A percentile compares a stretch with the other conserved stretches of the same genome.
These are phyloP conservation scores for Hericium rajendrae DNA, from an alignment of 768 basidiomycete species.

Conservation along the genomic window DNA sequence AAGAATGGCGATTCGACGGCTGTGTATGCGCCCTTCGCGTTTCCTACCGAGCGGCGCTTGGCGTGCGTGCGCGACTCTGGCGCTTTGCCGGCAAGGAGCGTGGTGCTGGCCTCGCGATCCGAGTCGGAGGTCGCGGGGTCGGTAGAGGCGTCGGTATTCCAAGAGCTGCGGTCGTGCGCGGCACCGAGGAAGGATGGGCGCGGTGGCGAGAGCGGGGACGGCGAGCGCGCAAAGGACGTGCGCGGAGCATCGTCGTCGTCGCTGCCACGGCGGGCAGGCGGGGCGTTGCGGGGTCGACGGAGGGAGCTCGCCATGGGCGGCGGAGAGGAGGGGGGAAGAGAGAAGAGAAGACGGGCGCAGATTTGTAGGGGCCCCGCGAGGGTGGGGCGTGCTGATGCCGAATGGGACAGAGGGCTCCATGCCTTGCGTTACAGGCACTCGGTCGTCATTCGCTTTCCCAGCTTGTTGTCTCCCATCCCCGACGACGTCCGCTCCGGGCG, in stretches of 20 bases:
- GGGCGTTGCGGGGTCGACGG: conserved; percentile 10
- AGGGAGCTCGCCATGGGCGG: conserved; percentile 13
- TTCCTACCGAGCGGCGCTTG: background rate
- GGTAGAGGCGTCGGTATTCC: conserved; percentile 10
- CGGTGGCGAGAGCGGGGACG: conserved; percentile 13
- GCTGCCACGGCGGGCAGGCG: conserved; percentile 3
- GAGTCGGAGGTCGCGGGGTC: conserved; percentile 23
- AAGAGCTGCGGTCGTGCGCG: conserved; percentile 7
- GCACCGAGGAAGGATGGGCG: conserved; percentile 5
- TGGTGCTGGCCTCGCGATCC: conserved; percentile 17
- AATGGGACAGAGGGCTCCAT: too few relatives aligned
- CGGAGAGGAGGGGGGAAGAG: background rate
- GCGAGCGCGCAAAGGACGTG: conserved; percentile 6
- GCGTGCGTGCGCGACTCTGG: conserved; percentile 4
- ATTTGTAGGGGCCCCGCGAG: background rate
- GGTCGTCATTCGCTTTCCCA: too few relatives aligned
- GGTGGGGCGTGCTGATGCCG: background rate
- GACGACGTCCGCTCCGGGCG: too few relatives aligned
- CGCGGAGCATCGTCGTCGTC: conserved; percentile 15
- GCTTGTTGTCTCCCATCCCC: too few relatives aligned
- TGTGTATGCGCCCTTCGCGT: conserved; percentile 1
- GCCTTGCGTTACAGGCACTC: too few relatives aligned
- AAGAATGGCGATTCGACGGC: background rate
- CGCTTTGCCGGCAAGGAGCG: conserved; percentile 7
- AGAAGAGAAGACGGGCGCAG: background rate